Evolutionary conservation across 768 basidiomycete species (phyloP).

Genomic region (Panellus pusillus): DNA sequence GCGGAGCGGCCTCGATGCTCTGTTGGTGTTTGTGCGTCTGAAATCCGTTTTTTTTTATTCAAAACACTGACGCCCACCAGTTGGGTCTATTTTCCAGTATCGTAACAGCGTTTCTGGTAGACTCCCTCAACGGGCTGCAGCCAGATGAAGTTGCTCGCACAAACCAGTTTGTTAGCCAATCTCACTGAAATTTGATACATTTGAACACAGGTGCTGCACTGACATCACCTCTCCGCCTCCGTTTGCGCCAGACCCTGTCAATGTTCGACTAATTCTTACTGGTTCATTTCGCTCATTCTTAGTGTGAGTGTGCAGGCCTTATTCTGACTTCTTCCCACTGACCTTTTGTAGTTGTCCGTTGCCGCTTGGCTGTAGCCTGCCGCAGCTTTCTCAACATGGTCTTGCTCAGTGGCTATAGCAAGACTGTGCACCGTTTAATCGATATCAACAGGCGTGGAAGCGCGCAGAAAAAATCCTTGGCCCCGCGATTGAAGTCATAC

Average conservation of each 20-base stretch:
- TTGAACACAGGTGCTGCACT: background rate
- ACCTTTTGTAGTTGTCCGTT: constrained; percentile 12
- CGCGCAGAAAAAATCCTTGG: constrained; percentile 17
- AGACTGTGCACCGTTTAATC: constrained; percentile 13
- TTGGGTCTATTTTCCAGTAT: constrained; percentile 1
- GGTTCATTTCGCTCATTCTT: constrained; percentile 8
- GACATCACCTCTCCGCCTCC: background rate
- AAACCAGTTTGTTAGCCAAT: constrained; percentile 31
- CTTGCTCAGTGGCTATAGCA: constrained; percentile 7
- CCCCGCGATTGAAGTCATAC: constrained; percentile 16
- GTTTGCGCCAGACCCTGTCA: constrained; percentile 4
- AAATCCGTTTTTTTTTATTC: background rate
- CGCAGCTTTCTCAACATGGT: constrained; percentile 19
- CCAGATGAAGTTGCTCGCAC: constrained; percentile 18
- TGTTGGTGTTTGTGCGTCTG: background rate
- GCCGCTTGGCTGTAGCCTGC: constrained; percentile 23
- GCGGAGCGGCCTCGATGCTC: background rate
- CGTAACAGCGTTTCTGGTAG: background rate
- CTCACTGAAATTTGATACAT: constrained; percentile 24
- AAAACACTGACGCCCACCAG: background rate
- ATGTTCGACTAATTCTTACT: constrained; percentile 15
- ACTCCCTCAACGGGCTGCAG: background rate
- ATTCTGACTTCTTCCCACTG: background rate
- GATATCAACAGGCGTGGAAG: constrained; percentile 22
- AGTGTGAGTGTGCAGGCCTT: constrained; percentile 4